Percentiles rank a stretch among this genome's conserved stretches.
phyloP scores from a whole-genome alignment of 2,329 filamentous ascomycete genomes.

The Rhytidhysteron rufulum region DNA sequence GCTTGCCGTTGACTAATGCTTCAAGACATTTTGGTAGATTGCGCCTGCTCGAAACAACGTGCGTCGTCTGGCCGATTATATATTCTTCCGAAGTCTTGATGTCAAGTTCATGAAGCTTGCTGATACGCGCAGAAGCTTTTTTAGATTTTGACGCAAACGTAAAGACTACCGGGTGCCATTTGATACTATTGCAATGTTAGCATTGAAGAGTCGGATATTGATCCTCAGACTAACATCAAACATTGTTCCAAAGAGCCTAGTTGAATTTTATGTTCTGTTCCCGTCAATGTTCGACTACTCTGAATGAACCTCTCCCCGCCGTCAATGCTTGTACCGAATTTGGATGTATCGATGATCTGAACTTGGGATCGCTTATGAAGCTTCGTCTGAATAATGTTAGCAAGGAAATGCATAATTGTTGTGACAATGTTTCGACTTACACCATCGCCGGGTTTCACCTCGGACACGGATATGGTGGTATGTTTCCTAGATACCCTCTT shows the following conservation, averaged over 20 bases:
- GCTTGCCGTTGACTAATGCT: slow-evolving; percentile 75
- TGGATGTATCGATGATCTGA: slow-evolving; percentile 77
- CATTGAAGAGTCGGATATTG: background rate
- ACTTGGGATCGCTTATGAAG: slow-evolving; percentile 65
- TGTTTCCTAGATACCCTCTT: slow-evolving; percentile 88
- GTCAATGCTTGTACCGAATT: slow-evolving; percentile 77
- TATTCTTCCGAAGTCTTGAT: slow-evolving; percentile 80
- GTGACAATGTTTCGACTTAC: slow-evolving; percentile 43
- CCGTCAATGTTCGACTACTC: slow-evolving; percentile 38
- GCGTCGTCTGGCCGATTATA: slow-evolving; percentile 67
- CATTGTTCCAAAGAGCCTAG: slow-evolving; percentile 67
- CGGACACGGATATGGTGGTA: slow-evolving; percentile 68
- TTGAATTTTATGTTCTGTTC: slow-evolving; percentile 58
- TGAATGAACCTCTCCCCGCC: slow-evolving; percentile 63
- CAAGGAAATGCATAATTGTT: background rate
- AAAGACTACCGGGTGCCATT: slow-evolving; percentile 77
- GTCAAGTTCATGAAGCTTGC: slow-evolving; percentile 75
- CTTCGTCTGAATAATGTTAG: slow-evolving; percentile 47
- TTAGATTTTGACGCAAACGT: slow-evolving; percentile 74
- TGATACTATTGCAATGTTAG: slow-evolving; percentile 52
- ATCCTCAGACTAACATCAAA: slow-evolving; percentile 49
- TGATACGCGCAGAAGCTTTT: slow-evolving; percentile 48
- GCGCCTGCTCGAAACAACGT: slow-evolving; percentile 83
- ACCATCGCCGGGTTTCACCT: slow-evolving; percentile 63
- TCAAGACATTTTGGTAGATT: slow-evolving; percentile 87